A percentile compares a stretch with the other conserved stretches of the same genome.
phyloP scores from a whole-genome alignment of 345 rosid genomes.

The Abelmoschus esculentus region DNA sequence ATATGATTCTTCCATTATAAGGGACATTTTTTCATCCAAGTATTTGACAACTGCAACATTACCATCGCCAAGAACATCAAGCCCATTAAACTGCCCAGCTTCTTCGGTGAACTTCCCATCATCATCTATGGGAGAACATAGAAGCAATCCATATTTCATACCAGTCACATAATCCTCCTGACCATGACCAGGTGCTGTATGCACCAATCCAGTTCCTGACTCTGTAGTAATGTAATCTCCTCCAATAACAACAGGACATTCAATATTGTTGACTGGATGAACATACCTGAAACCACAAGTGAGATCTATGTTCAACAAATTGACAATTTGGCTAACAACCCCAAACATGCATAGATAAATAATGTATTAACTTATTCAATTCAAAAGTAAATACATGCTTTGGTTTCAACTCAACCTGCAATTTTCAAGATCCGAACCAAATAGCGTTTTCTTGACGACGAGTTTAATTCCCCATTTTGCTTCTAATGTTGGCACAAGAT shows the following conservation, averaged over 20 bases:
- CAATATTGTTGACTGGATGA: constrained; percentile 64
- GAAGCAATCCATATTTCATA: constrained; percentile 73
- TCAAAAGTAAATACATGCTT: not conserved
- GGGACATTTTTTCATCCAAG: constrained; percentile 60
- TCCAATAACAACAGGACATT: constrained; percentile 81
- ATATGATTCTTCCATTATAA: constrained; percentile 85
- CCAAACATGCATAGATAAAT: not conserved
- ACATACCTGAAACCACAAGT: constrained; percentile 52
- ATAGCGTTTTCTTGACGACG: constrained; percentile 47
- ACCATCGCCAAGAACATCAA: constrained; percentile 90
- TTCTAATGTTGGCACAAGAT: constrained; percentile 75
- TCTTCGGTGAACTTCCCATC: constrained; percentile 90
- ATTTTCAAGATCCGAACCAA: constrained; percentile 82
- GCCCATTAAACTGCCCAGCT: constrained; percentile 79
- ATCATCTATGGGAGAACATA: constrained; percentile 81
- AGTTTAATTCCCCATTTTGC: constrained; percentile 79
- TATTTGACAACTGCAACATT: constrained; percentile 69
- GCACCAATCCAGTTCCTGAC: constrained; percentile 95
- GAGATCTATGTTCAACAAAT: constrained; percentile 7
- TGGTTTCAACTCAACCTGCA: constrained; percentile 53
- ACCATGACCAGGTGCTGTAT: constrained; percentile 99
- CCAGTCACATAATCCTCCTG: constrained; percentile 91
- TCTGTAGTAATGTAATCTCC: constrained; percentile 98
- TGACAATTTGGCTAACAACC: not conserved
- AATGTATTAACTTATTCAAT: not conserved